phyloP scores from a whole-genome alignment of 192 early-diverging fungal species.

The Coemansia sp. region DNA sequence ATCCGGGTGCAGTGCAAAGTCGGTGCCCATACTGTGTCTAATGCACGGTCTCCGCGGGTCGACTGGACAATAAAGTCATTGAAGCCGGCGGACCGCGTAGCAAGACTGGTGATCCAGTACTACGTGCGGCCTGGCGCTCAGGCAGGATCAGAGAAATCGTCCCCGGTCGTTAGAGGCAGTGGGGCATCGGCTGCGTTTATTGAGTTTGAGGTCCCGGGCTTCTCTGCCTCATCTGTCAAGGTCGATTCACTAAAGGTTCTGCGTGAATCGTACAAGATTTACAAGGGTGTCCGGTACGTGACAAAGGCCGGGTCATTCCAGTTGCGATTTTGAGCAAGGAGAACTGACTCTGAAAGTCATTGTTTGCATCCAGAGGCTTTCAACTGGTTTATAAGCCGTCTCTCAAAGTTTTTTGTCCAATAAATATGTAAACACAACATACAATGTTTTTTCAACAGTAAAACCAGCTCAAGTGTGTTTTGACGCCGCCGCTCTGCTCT shows the following conservation, averaged over 20 bases:
- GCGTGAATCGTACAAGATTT: slow-evolving; percentile 47
- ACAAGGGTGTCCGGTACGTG: slow-evolving; percentile 42
- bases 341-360: no score
- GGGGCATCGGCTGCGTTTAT: slow-evolving; percentile 28
- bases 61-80: slow-evolving; percentile 36
- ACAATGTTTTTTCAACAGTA: not conserved
- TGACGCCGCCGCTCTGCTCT: not conserved
- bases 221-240: slow-evolving; percentile 40
- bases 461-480: not conserved
- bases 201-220: slow-evolving; percentile 39
- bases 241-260: slow-evolving; percentile 38
- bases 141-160: slow-evolving; percentile 5
- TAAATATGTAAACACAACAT: no score
- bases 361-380: no score
- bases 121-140: slow-evolving; percentile 6
- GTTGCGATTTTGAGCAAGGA: slow-evolving; percentile 32
- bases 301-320: slow-evolving; percentile 40
- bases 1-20: slow-evolving; percentile 41
- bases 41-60: slow-evolving; percentile 23
- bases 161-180: not conserved
- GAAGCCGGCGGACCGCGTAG: slow-evolving; percentile 8
- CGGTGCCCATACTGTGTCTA: slow-evolving; percentile 34
- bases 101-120: slow-evolving; percentile 29
- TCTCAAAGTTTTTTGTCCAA: no score
- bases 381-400: no score